Evolutionary conservation across 768 basidiomycete genomes (phyloP), one percentile per base, ranked within the genome.

Genomic region (Tricholoma saponaceum): DNA sequence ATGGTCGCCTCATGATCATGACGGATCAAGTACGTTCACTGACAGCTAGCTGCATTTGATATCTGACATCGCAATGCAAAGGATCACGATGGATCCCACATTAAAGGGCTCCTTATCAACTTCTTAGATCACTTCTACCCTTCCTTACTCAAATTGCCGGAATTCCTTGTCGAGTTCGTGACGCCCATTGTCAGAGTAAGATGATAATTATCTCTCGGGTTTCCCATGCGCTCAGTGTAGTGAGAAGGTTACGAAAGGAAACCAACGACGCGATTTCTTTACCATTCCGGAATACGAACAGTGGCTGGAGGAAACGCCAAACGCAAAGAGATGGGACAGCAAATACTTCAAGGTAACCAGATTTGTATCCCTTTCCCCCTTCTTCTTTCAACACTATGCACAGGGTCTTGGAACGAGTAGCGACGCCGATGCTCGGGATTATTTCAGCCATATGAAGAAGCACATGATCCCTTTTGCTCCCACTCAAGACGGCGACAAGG

Each of bases 21-120:
- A 93, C 97, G 4, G 97, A 99, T 87, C 96, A 98, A 84, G 95
- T 93, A 54, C 50, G 81, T 72, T 16, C 8, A 47, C 10, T 37
- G 13, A 1, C 5, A 37, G 28, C 39, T 46, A 23, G 14, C 14
- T 32, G 14, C 14, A 23, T 51, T 53, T 47, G 41, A 39, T 47
- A 43, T 12, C 60, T 57, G 25, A 50, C 23, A 9, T 18, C 18
- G 18, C 4, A 47, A 18, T 51, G 3, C 67, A 32, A 13, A 97
- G 94, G 97, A 99, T 84, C 94, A 98, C 74, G 97, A 99, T 73
- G 97, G 97, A 52, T 98, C 97, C n/a, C 97, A 99, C 74, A 99
- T 99, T 76, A 99, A 99, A 72, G 97, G 97, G n/a, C 83, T 98
- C 7, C 80, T 99, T 51, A 95, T 99, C 76, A 99, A 99, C 74